These are phyloP conservation scores for Aspergillus conjunctus DNA, from an alignment of 495 filamentous ascomycete genomes.

Conservation along the genomic window DNA sequence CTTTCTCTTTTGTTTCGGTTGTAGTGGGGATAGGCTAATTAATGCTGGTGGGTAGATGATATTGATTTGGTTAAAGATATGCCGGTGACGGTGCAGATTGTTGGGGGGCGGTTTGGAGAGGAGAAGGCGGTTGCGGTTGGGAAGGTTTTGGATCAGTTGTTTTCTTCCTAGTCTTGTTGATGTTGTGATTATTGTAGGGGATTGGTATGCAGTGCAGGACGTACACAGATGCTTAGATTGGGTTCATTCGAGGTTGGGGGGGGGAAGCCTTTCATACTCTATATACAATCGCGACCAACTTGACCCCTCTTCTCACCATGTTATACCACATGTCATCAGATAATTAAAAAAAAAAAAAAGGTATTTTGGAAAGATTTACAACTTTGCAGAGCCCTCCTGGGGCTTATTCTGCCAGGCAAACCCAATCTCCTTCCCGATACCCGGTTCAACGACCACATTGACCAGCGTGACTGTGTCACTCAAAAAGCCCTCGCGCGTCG, in stretches of 20 bases:
- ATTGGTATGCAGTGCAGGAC: too few relatives aligned
- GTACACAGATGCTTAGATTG: too few relatives aligned
- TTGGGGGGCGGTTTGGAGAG: slow-evolving; percentile 51
- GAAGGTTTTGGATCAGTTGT: slow-evolving; percentile 36
- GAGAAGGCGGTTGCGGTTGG: slow-evolving; percentile 51
- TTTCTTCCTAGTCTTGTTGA: background rate
- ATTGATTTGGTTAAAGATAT: slow-evolving; percentile 50
- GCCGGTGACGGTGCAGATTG: slow-evolving; percentile 58
- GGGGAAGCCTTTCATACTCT: too few relatives aligned
- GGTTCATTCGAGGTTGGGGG: too few relatives aligned
- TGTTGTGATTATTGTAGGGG: too few relatives aligned
- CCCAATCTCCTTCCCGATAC: slow-evolving; percentile 52
- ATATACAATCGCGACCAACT: too few relatives aligned
- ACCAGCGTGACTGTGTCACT: slow-evolving; percentile 52
- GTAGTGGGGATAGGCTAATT: slow-evolving; percentile 7
- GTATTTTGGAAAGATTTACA: slow-evolving; percentile 18
- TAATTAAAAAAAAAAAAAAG: too few relatives aligned
- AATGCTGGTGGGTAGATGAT: slow-evolving; percentile 35
- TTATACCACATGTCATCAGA: too few relatives aligned
- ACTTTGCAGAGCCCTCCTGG: slow-evolving; percentile 21
- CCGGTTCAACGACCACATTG: slow-evolving; percentile 63
- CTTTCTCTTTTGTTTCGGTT: background rate
- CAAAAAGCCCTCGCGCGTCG: slow-evolving; percentile 55
- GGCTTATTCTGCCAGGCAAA: slow-evolving; percentile 35
- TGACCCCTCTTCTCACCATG: too few relatives aligned